These are phyloP conservation scores for Populus alba DNA, from an alignment of 345 rosid genomes.

Conservation along the genomic window DNA sequence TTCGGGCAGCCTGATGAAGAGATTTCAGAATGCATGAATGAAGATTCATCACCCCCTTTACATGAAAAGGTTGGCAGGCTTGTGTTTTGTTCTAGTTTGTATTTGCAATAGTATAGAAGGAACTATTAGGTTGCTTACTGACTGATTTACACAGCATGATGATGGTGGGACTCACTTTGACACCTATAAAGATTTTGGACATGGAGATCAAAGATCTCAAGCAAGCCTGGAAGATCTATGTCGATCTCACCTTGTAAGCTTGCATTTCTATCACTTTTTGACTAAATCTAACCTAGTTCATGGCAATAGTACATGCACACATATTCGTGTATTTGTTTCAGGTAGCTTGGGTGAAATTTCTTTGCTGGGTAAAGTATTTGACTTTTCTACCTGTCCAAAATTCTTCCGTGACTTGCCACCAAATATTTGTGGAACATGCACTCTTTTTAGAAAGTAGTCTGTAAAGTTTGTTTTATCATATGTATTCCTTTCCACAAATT, in stretches of 20 bases:
- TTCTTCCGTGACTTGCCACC: background rate
- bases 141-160: constrained; percentile 33
- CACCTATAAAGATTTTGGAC: constrained; percentile 40
- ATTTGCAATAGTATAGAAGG: background rate
- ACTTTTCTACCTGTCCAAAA: background rate
- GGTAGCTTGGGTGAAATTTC: background rate
- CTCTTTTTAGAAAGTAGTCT: background rate
- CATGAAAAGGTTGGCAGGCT: constrained; percentile 36
- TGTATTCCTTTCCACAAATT: background rate
- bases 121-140: constrained; percentile 15
- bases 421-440: background rate
- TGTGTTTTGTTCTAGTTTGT: constrained; percentile 7
- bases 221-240: constrained; percentile 92
- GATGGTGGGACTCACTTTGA: constrained; percentile 33
- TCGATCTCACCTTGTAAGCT: constrained; percentile 84
- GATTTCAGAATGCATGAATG: constrained; percentile 59
- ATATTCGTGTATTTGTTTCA: background rate
- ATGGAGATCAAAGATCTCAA: constrained; percentile 44
- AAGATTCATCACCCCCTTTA: constrained; percentile 34
- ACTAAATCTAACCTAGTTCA: background rate
- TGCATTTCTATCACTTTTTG: background rate
- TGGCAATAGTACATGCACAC: background rate
- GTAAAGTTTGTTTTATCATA: background rate
- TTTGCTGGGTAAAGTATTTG: background rate
- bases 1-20: constrained; percentile 48